Evolutionary conservation across 352 stramenopile genomes (phyloP), one percentile per base, ranked within the genome.

Genomic region (Phytopythium litorale): DNA sequence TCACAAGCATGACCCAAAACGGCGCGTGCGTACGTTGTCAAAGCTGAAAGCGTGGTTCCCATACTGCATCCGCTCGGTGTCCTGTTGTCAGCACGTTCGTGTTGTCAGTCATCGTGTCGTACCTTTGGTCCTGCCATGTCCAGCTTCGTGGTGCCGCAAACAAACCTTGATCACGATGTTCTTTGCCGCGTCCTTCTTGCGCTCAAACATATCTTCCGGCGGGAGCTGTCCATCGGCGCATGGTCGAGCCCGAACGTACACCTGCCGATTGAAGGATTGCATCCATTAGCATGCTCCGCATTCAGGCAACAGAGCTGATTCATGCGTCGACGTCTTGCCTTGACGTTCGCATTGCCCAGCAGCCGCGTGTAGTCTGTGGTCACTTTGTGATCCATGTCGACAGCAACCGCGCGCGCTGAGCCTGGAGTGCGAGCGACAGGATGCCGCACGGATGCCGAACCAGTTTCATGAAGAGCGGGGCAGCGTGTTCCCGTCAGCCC

Each of bases 21-120:
- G 42, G 21, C 7, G 42, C 0, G 9, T 19, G 45, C 35, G 16
- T 70, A 88, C 80, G 50, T 94, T 88, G 56, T 94, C 85, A 58
- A 94, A 94, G 50, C 82, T 92, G 59, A 94, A 94, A 6, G 85
- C 85, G 67, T 94, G 85, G 60, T 94, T 91, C 23, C 83, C 85
- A 28, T 94, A 92, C 68, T 94, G 85, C 76, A 91, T 90, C 40
- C 81, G 79, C 57, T 94, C 85, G 1, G 82, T 89, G 62, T 94
- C 83, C 80, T 89, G 67, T 35, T 15, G 16, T 25, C 8, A 16
- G 35, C 1, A 45, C n/a, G 15, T 25, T 2, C 15, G 33, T 38
- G 19, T 42, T 32, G 30, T 43, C 21, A 57, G 18, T 28, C 48
- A n/a, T 2, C 18, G 3, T 5, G 28, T 4, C 28, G 28, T 32